Conservation (phyloP, 2,329 filamentous ascomycete species). For the Paracamarosporium sp. region DNA sequence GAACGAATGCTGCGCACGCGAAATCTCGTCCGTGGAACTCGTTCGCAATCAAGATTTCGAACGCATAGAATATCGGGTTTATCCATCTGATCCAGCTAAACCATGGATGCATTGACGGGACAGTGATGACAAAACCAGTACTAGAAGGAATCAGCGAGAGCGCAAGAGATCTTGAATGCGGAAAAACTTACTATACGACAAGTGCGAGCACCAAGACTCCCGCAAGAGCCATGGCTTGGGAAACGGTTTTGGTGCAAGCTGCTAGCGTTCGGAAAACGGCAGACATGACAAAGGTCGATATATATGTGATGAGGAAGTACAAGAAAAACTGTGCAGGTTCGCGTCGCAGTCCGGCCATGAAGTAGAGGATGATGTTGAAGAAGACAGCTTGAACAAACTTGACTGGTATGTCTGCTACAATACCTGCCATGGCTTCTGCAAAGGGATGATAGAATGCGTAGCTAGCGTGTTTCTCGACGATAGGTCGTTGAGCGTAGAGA, state of each 20-base stretch:
- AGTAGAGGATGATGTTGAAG: slow-evolving; percentile 85
- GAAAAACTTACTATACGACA: slow-evolving; percentile 56
- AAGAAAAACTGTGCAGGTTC: slow-evolving; percentile 81
- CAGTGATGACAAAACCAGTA: slow-evolving; percentile 73
- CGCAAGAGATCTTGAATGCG: background rate
- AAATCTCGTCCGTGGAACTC: slow-evolving; percentile 58
- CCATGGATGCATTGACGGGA: slow-evolving; percentile 61
- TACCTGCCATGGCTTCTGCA: slow-evolving; percentile 81
- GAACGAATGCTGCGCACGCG: slow-evolving; percentile 46
- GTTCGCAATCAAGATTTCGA: slow-evolving; percentile 81
- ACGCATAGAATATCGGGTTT: slow-evolving; percentile 79
- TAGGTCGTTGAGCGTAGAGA: slow-evolving; percentile 83
- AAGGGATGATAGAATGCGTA: slow-evolving; percentile 91
- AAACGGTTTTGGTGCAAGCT: slow-evolving; percentile 71
- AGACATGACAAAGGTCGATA: slow-evolving; percentile 72
- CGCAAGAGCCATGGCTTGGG: slow-evolving; percentile 62
- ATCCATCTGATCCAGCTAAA: slow-evolving; percentile 64
- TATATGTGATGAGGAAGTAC: slow-evolving; percentile 68
- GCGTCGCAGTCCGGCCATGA: slow-evolving; percentile 79
- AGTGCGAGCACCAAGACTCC: slow-evolving; percentile 67
- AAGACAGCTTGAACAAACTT: slow-evolving; percentile 73
- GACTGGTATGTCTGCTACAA: slow-evolving; percentile 83
- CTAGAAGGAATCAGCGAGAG: background rate
- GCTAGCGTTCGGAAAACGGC: slow-evolving; percentile 83
- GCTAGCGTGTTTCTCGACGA: slow-evolving; percentile 85